Evolutionary conservation across 352 stramenopile species (phyloP), one percentile per base, ranked within the genome.

Genomic region (Phytophthora idaei): DNA sequence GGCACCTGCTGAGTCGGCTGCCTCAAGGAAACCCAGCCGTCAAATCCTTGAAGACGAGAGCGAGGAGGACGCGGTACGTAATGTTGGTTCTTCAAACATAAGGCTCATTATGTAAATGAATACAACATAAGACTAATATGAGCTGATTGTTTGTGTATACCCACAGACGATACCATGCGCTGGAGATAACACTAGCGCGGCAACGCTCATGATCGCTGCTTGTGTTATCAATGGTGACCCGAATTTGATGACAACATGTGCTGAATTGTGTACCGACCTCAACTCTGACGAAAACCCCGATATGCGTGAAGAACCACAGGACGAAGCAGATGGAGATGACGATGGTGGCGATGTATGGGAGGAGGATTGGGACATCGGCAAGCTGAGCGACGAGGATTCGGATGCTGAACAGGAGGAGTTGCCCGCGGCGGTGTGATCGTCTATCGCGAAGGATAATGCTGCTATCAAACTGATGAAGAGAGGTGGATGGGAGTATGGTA

Each of bases 381-480:
- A 52, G 28, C 28, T 36, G 10, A 25, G 27, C 3, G 46, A 37
- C n/a, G 46, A 37, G 34, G 46, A 52, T 34, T 52, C 46, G 15
- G 46, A 37, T 17, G 46, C 15, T 11, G 46, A 25, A 17, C 27
- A 29, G 7, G 46, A 37, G 25, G 27, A 52, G 4, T 52, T 39
- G 45, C 27, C 45, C 2, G 45, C 14, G 45, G n/a, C 45, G 14
- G 45, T 51, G 8, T 34, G 45, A 3, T 34, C 7, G 3, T 34
- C 25, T 1, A 3, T 51, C 21, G 45, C 45, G 11, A 27, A 51
- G 9, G 29, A 27, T 11, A 51, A 29, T 8, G 8, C 8, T 4
- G 45, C 45, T 31, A 51, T 51, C 45, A 34, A 51, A 12, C 34
- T n/a, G 45, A 51, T 51, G 45, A 12, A 8, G 8, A 51, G 6